phyloP scores from a whole-genome alignment of 1,284 basidiomycete genomes.

The Tilletia walkeri region DNA sequence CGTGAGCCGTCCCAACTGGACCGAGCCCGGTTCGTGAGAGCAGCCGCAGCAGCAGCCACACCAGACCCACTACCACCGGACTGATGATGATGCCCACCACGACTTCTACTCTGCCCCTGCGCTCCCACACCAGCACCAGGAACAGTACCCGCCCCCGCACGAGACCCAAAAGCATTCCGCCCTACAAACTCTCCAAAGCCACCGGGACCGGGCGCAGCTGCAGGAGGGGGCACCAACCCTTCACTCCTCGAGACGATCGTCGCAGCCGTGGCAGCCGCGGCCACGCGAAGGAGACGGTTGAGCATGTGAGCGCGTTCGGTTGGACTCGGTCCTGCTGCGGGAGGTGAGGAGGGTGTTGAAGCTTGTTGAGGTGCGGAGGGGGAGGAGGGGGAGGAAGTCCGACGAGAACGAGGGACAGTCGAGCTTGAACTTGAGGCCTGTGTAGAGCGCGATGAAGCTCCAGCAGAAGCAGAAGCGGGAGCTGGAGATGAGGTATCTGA shows the following conservation, averaged over 20 bases:
- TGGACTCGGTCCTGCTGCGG: neutral
- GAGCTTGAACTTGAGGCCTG: no score
- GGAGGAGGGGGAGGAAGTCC: no score
- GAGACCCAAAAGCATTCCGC: no score
- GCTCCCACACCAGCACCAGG: no score
- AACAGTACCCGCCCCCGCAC: no score
- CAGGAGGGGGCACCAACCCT: neutral
- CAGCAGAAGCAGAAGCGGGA: no score
- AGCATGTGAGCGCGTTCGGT: neutral
- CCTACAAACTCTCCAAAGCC: no score
- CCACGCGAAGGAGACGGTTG: neutral
- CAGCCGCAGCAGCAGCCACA: neutral
- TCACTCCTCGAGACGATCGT: neutral
- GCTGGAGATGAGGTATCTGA: no score
- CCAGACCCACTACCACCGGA: no score
- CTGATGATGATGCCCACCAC: neutral
- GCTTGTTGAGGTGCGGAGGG: neutral
- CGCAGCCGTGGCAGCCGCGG: slow-evolving; percentile 4
- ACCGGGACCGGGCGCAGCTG: neutral
- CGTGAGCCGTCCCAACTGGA: neutral
- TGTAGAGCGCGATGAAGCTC: no score
- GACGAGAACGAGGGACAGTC: no score
- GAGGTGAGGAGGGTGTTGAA: neutral
- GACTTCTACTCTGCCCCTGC: no score
- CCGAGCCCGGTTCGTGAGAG: neutral